These are phyloP conservation scores for Omphalotus guepiniiformis DNA, from an alignment of 768 basidiomycete species.

Conservation along the genomic window DNA sequence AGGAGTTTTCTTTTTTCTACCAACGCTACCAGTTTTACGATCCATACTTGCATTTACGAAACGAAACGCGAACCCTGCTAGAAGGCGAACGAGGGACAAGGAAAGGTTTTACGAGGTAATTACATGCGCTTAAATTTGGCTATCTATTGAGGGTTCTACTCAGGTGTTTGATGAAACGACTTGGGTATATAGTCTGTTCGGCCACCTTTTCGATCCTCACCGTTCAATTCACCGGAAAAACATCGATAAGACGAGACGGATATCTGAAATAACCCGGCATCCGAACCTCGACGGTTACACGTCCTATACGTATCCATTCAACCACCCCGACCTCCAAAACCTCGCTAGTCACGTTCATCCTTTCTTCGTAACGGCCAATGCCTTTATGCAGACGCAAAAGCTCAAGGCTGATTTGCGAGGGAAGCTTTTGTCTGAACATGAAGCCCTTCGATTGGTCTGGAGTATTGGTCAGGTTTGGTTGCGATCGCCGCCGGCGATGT, in stretches of 20 bases:
- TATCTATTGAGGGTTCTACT: background rate
- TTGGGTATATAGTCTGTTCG: background rate
- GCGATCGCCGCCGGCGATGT: background rate
- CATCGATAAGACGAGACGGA: background rate
- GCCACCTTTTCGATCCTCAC: background rate
- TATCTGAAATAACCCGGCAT: background rate
- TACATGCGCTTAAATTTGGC: background rate
- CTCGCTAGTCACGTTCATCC: conserved; percentile 1
- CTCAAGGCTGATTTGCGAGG: background rate
- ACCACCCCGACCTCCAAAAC: background rate
- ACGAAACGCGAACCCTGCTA: background rate
- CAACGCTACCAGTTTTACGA: background rate
- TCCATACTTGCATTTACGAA: conserved; percentile 1
- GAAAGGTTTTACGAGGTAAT: conserved; percentile 4
- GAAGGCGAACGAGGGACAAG: background rate
- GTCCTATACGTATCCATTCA: background rate
- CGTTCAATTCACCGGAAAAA: conserved; percentile 6
- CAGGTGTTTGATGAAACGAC: conserved; percentile 1
- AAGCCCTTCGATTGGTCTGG: background rate
- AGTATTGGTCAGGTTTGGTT: conserved; percentile 1
- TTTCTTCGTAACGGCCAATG: conserved; percentile 3
- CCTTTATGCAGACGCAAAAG: background rate
- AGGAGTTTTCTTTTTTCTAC: conserved; percentile 3
- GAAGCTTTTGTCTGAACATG: background rate
- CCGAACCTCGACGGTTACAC: background rate